phyloP scores from a whole-genome alignment of 1,284 basidiomycete species.

The Bjerkandera adusta region DNA sequence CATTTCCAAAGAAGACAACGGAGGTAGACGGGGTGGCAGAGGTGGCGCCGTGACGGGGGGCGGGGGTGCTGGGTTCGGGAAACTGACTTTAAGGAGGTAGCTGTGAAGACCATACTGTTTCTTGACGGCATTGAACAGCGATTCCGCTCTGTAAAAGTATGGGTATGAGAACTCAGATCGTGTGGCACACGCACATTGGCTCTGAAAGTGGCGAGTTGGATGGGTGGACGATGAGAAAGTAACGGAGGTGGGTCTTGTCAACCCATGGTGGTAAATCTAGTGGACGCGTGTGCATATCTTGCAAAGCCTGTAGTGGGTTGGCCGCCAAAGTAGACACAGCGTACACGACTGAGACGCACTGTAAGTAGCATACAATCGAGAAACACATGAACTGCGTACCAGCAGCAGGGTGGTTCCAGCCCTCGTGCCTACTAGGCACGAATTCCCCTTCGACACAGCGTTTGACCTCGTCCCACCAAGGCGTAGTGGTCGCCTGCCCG shows the following conservation, averaged over 20 bases:
- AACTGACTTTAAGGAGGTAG: slow-evolving; percentile 59
- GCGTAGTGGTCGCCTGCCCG: slow-evolving; percentile 41
- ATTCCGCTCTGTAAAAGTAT: slow-evolving; percentile 51
- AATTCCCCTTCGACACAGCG: slow-evolving; percentile 74
- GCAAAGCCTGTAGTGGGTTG: slow-evolving; percentile 75
- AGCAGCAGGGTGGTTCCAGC: slow-evolving; percentile 82
- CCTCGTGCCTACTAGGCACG: slow-evolving; percentile 64
- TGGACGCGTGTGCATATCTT: slow-evolving; percentile 60
- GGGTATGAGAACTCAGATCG: not conserved
- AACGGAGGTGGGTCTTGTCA: slow-evolving; percentile 64
- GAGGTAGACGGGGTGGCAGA: slow-evolving; percentile 64
- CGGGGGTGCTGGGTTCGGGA: slow-evolving; percentile 56
- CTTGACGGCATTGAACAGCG: slow-evolving; percentile 78
- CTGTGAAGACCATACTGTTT: slow-evolving; percentile 78
- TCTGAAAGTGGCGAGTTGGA: slow-evolving; percentile 64
- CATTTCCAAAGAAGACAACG: slow-evolving; percentile 33
- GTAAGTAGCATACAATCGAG: slow-evolving; percentile 13
- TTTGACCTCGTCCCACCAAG: slow-evolving; percentile 83
- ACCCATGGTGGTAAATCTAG: slow-evolving; percentile 76
- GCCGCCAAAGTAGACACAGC: slow-evolving; percentile 75
- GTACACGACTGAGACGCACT: slow-evolving; percentile 53
- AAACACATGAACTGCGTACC: slow-evolving; percentile 42
- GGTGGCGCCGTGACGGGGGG: slow-evolving; percentile 63
- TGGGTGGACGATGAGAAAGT: slow-evolving; percentile 75
- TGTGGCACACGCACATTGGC: slow-evolving; percentile 61